These are phyloP conservation scores for Russula sp. DNA, from an alignment of 768 basidiomycete genomes.

Conservation along the genomic window DNA sequence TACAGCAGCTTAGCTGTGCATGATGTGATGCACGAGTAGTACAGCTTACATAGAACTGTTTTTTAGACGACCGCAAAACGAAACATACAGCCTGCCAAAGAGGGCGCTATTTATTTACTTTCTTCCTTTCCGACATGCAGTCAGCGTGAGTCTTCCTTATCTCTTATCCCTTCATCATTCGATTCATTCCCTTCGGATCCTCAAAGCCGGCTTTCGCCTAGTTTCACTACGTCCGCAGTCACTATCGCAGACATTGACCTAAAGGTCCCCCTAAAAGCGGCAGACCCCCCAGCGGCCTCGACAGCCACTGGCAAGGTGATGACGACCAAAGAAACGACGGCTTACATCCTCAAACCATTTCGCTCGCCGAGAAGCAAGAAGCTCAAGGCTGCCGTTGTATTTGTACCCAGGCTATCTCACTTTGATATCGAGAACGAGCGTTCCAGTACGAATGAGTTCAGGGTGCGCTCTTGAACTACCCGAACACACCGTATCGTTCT, in stretches of 20 bases:
- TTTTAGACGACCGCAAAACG: too few species aligned
- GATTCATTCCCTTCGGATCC: too few species aligned
- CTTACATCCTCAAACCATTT: slow-evolving; percentile 72
- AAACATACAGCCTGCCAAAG: neutral
- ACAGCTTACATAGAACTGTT: neutral
- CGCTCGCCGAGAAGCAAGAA: slow-evolving; percentile 70
- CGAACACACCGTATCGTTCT: neutral
- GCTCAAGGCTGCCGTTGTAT: slow-evolving; percentile 77
- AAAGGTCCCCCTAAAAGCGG: slow-evolving; percentile 5
- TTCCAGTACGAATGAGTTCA: slow-evolving; percentile 78
- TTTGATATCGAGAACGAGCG: slow-evolving; percentile 78
- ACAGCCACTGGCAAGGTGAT: slow-evolving; percentile 30
- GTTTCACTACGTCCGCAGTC: neutral
- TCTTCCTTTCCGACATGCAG: neutral
- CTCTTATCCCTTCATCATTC: neutral
- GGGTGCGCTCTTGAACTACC: slow-evolving; percentile 36
- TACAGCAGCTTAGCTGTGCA: too few species aligned
- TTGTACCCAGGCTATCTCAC: slow-evolving; percentile 76
- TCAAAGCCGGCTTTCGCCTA: neutral
- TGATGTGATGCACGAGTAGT: neutral
- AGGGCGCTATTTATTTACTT: neutral
- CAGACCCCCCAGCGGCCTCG: slow-evolving; percentile 3
- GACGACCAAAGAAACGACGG: slow-evolving; percentile 54
- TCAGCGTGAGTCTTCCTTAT: neutral
- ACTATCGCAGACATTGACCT: neutral